Conservation (phyloP, 176 grass and related monocot genomes). For the Saccharum spontaneum region DNA sequence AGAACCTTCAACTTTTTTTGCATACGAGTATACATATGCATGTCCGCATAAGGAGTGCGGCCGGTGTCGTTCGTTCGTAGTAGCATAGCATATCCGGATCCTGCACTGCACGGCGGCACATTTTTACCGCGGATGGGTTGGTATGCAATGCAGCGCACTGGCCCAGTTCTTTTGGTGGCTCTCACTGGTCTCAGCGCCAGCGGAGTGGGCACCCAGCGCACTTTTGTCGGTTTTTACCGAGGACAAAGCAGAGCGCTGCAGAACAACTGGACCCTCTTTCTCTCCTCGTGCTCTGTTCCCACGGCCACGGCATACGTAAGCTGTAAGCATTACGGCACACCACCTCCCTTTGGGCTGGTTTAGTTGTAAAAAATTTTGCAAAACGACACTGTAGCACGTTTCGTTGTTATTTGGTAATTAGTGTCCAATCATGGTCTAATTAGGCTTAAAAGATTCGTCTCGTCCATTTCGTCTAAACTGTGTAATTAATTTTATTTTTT, state of each 20-base stretch:
- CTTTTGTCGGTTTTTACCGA: conserved; percentile 14
- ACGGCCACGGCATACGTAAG: conserved; percentile 17
- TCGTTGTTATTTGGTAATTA: no score
- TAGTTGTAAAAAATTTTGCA: no score
- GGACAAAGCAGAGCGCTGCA: not conserved
- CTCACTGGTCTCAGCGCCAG: not conserved
- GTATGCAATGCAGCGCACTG: not conserved
- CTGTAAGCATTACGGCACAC: conserved; percentile 46
- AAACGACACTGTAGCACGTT: no score
- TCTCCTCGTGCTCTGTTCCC: not conserved
- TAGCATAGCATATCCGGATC: not conserved
- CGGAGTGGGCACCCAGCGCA: not conserved
- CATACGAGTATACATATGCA: not conserved
- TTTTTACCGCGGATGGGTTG: conserved; percentile 13
- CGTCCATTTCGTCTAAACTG: no score
- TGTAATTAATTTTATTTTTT: no score
- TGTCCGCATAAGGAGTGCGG: not conserved
- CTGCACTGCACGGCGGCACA: not conserved
- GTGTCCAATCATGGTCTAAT: no score
- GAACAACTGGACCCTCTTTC: no score
- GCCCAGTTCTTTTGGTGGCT: not conserved
- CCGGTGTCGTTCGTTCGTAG: not conserved
- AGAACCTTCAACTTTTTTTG: not conserved
- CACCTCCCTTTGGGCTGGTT: no score
- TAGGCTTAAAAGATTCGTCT: no score